Evolutionary conservation across 176 grass and related monocot genomes (phyloP).

Genomic region (Musa schizocarpa): DNA sequence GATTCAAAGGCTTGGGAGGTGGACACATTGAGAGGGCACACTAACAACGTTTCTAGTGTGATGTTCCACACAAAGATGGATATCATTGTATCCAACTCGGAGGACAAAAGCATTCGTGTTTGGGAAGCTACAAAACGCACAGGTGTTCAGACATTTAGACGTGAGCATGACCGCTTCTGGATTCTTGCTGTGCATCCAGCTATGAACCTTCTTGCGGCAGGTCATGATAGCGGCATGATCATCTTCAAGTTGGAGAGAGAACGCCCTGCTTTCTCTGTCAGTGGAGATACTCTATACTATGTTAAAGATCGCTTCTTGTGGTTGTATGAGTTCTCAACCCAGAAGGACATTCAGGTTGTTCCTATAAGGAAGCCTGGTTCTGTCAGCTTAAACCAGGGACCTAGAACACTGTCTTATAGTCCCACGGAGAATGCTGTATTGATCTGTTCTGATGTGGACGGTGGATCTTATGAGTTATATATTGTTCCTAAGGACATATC

Average conservation of each 20-base stretch:
- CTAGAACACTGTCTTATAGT: conserved; percentile 65
- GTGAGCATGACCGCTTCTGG: conserved; percentile 96
- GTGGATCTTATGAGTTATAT: conserved; percentile 80
- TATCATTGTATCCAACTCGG: conserved; percentile 92
- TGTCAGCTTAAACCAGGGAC: conserved; percentile 70
- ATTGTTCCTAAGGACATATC: conserved; percentile 62
- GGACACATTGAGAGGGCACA: conserved; percentile 85
- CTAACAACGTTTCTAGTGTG: conserved; percentile 93
- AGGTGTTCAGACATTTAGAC: conserved; percentile 67
- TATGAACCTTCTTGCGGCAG: conserved; percentile 93
- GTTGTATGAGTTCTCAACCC: conserved; percentile 56
- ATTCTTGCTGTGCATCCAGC: conserved; percentile 86
- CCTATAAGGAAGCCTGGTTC: conserved; percentile 61
- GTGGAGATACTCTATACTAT: conserved; percentile 64
- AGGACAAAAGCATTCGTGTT: conserved; percentile 89
- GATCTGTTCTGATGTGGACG: conserved; percentile 77
- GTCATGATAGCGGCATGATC: conserved; percentile 92
- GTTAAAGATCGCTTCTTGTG: conserved; percentile 83
- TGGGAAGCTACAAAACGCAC: conserved; percentile 96
- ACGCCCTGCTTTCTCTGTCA: conserved; percentile 64
- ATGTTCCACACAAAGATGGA: conserved; percentile 88
- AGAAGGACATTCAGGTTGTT: conserved; percentile 72
- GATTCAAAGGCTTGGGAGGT: conserved; percentile 95
- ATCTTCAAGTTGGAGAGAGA: conserved; percentile 91
- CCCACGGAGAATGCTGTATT: conserved; percentile 88